Percentiles rank a stretch among this genome's conserved stretches.
Conservation (phyloP, 2,329 filamentous ascomycete genomes). For the Penicillium sp. region DNA sequence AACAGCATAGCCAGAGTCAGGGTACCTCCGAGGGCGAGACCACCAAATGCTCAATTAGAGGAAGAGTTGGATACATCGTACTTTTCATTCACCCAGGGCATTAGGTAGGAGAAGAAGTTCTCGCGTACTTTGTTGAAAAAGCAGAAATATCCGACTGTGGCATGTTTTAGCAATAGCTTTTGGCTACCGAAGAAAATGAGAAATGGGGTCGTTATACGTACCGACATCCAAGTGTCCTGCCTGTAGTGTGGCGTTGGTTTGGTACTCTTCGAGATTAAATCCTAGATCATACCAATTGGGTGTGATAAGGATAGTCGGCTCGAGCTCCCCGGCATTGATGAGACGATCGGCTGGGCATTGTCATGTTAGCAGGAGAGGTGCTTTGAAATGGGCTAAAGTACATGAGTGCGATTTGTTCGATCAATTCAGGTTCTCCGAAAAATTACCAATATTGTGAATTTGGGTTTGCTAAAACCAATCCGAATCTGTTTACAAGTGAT, state of each 20-base stretch:
- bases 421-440: no score
- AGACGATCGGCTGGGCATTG: background rate
- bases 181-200: no score
- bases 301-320: background rate
- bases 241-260: background rate
- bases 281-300: background rate
- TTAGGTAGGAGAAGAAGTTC: background rate
- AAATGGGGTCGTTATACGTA: background rate
- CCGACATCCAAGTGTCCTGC: background rate
- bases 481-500: background rate
- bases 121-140: background rate
- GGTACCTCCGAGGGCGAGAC: background rate
- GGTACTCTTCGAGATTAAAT: background rate
- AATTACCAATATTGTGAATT: background rate
- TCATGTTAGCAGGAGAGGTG: background rate
- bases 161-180: background rate
- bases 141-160: background rate
- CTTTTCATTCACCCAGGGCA: background rate
- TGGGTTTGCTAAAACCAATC: background rate
- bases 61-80: background rate
- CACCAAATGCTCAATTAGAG: background rate
- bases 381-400: background rate
- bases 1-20: background rate
- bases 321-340: background rate
- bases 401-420: background rate